Conservation (phyloP, 108 stramenopile species). For the Fragilaria radians region DNA sequence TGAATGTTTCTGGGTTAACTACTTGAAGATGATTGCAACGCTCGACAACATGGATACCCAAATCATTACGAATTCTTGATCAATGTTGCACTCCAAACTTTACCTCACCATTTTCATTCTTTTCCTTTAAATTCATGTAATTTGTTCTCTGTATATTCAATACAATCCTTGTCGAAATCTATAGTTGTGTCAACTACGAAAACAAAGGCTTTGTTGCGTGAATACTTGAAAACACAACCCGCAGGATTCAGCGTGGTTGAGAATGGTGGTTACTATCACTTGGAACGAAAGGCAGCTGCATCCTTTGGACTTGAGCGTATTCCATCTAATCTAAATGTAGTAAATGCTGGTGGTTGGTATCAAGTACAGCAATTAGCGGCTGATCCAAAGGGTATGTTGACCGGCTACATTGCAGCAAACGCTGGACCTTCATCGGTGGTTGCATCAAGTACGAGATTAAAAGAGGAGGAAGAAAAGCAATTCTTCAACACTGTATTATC, state of each 20-base stretch:
- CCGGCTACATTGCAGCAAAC: conserved; percentile 13
- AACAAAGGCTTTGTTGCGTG: neutral
- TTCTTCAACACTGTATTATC: conserved; percentile 12
- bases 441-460: neutral
- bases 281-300: neutral
- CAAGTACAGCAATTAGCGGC: conserved; percentile 19
- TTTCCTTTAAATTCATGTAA: too few relatives aligned
- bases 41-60: too few relatives aligned
- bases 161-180: neutral
- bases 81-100: too few relatives aligned
- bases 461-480: neutral
- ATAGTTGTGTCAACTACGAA: neutral
- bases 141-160: too few relatives aligned
- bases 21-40: too few relatives aligned
- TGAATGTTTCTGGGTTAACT: too few relatives aligned
- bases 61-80: too few relatives aligned
- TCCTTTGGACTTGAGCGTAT: neutral
- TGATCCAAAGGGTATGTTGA: conserved; percentile 28
- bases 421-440: conserved; percentile 1
- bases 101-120: too few relatives aligned
- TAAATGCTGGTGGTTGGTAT: conserved; percentile 32
- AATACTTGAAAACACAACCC: neutral
- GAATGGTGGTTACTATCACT: neutral
- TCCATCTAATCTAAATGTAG: conserved; percentile 8
- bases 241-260: neutral